Base-by-base conservation (phyloP, 495 filamentous ascomycete species). In the Lophiostoma macrostomum region DNA sequence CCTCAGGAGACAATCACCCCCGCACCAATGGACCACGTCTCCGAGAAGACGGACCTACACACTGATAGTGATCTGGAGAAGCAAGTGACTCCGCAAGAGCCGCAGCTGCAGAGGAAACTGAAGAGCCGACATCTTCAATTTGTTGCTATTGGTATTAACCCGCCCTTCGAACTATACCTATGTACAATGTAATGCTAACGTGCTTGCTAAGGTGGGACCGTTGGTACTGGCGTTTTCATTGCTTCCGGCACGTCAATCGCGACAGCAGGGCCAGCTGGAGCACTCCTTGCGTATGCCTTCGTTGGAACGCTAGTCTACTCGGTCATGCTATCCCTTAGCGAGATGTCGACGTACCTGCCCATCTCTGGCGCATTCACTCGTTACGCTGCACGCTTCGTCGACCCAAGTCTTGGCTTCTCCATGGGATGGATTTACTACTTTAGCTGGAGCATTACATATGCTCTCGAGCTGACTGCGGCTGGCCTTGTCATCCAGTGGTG, bases 61-160 rank as follows among this genome's bases (percentile, higher is more conserved):
- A 53, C 59, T 8, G n/a, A 29, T 3, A 51, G 32, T 27, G 59
- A 63, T 41, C 18, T 58, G 3, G 59, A 63, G 44, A 63, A 58
- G 36, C 58, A 61, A 37, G 22, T 8, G 12, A 12, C 39, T 13
- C 31, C 18, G 0, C 16, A 28, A 22, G 5, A 30, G 1, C 28
- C 49, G 10, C 19, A 32, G 40, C 65, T 78, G 13, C 62, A 68
- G 29, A 63, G 74, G 28, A 69, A 70, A 35, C 58, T 82, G 31
- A 71, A 78, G 57, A 67, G 70, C 35, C 75, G 83, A 24, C 84
- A 88, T 59, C 79, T 87, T 76, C 84, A 87, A 52, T 86, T 88
- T 80, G 86, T 87, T 67, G 85, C 84, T 41, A 83, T 88, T 58
- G 84, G 82, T 78, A 64, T 43, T n/a, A n/a, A n/a, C n/a, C n/a